These are phyloP conservation scores for Aaosphaeria pasadenensis DNA, from an alignment of 2,329 filamentous ascomycete genomes.

Conservation along the genomic window DNA sequence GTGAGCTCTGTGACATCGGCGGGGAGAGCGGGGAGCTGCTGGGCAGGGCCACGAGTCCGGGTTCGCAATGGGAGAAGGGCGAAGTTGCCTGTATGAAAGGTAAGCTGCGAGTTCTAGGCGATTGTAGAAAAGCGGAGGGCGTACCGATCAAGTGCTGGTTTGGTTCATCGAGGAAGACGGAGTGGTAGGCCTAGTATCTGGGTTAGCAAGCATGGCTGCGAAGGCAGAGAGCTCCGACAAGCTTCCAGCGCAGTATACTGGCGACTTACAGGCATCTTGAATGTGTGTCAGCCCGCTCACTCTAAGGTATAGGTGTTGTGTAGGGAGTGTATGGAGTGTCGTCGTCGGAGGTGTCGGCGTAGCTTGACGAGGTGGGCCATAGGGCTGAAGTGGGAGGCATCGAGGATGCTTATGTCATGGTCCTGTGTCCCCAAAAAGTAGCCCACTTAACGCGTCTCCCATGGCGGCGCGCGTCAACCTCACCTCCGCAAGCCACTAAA, in stretches of 20 bases:
- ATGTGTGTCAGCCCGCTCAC: conserved; percentile 10
- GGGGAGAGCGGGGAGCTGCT: conserved; percentile 66
- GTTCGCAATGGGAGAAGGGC: conserved; percentile 92
- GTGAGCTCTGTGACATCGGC: conserved; percentile 54
- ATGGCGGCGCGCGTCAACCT: conserved; percentile 15
- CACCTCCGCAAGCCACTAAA: background rate
- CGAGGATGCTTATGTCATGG: conserved; percentile 3
- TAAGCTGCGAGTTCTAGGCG: background rate
- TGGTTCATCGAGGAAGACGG: conserved; percentile 84
- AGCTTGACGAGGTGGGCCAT: conserved; percentile 21
- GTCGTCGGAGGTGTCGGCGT: background rate
- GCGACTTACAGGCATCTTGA: conserved; percentile 48
- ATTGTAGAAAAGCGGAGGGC: background rate
- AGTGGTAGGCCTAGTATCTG: conserved; percentile 83
- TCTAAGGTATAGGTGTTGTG: conserved; percentile 12
- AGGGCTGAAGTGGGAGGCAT: conserved; percentile 25
- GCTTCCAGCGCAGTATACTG: background rate
- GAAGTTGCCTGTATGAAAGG: conserved; percentile 68
- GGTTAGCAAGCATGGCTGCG: conserved; percentile 9
- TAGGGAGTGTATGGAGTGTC: conserved; percentile 26
- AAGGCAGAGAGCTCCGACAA: background rate
- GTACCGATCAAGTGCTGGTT: conserved; percentile 64
- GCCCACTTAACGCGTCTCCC: conserved; percentile 34
- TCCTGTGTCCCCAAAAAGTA: conserved; percentile 12
- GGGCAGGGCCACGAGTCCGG: conserved; percentile 90